Evolutionary conservation across 1,284 basidiomycete species (phyloP), one percentile per base, ranked within the genome.

Genomic region (Fomes fomentarius): DNA sequence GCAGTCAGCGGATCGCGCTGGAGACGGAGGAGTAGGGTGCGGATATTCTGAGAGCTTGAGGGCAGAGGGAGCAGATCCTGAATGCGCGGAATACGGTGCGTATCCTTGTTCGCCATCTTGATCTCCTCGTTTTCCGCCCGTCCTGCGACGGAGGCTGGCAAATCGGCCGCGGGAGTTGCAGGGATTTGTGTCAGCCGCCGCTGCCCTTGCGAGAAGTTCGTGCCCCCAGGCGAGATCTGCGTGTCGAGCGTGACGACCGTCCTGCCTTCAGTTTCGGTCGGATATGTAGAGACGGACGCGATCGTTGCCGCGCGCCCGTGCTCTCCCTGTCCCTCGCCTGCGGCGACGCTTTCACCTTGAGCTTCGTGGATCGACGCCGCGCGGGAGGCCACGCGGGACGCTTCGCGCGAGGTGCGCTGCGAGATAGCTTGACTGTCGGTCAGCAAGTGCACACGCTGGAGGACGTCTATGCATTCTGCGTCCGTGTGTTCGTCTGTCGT

Each of bases 161-260:
- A n/a, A n/a, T n/a, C n/a, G n/a, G n/a, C n/a, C n/a, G n/a, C n/a
- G n/a, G n/a, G n/a, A n/a, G n/a, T n/a, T n/a, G n/a, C n/a, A n/a
- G n/a, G n/a, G n/a, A n/a, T n/a, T n/a, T n/a, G n/a, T n/a, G n/a
- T n/a, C 3, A 95, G 77, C 70, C 95, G 93, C 17, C 90, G 69
- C 65, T 96, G 92, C 4, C 93, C 93, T 56, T 91, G 89, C 2
- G 89, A 92, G 65, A 94, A 92, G 72, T 94, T 94, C 51, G 82
- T 79, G 6, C 93, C 93, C 1, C 91, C 91, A 1, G 89, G 79
- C 0, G 89, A 89, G 2, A 94, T 86, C 58, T 85, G 81, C 0
- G 87, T 88, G 34, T 89, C 83, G 14, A 94, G 77, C 0, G 81
- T 80, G 50, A 93, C 75, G 6, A 74, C 74, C 4, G 77, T 76